Evolutionary conservation across 768 basidiomycete genomes (phyloP), one percentile per base, ranked within the genome.

Genomic region (Exsudoporus frostii): DNA sequence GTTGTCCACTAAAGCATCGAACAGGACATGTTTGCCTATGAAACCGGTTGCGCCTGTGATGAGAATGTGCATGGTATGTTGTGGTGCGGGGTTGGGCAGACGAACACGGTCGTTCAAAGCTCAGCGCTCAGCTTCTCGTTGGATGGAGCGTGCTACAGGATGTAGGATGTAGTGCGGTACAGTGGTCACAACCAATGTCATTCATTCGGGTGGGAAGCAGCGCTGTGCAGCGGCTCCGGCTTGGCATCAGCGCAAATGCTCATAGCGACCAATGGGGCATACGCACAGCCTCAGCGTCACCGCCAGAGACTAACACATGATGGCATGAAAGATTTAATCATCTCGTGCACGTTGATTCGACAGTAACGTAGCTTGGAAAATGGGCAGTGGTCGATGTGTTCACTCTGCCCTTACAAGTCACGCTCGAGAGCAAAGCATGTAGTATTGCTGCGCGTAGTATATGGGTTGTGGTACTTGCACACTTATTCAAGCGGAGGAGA

Each of bases 11-110:
- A 66, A 39, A 2, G 62, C 60, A 34, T 57, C 54, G 32, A 57
- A 43, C 4, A 66, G 43, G 24, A 51, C 60, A 13, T 55, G 54
- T 20, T 58, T 58, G 48, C 65, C 65, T 40, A 66, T 56, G 48
- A 59, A 64, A 19, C 65, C 65, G 10, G 65, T 64, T 2, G 65
- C 56, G 47, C 65, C 65, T 19, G 62, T 64, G 49, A 66, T 59
- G 44, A 66, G 59, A 41, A 66, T 19, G 53, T 66, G 65, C 62
- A 66, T 66, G 45, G 44, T n/a, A 30, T 7, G 39, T 13, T 34
- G 25, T n/a, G 20, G 27, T 41, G 22, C 6, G 39, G 20, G 52
- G 9, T 32, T 10, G 32, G 14, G 33, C 15, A 49, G 36, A 53
- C 27, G 27, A 20, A 20, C 42, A 14, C 15, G 30, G 50, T 9